These are phyloP conservation scores for Candida boleticola DNA, from an alignment of 805 yeast genomes.

Conservation along the genomic window DNA sequence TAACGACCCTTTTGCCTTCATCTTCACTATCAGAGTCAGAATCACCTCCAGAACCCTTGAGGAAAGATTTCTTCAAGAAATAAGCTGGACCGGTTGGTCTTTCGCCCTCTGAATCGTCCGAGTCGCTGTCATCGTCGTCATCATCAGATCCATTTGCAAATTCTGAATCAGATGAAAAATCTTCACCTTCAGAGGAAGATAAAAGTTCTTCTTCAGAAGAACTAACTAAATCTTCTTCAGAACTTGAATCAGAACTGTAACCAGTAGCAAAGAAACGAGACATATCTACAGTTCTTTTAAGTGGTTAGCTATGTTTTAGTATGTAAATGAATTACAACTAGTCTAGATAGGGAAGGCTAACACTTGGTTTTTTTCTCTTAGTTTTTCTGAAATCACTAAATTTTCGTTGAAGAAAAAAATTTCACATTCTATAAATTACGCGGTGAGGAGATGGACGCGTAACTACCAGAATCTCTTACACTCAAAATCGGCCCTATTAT, in stretches of 20 bases:
- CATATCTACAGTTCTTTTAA: slow-evolving; percentile 42
- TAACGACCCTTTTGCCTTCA: slow-evolving; percentile 81
- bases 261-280: slow-evolving; percentile 84
- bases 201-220: slow-evolving; percentile 63
- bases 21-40: slow-evolving; percentile 52
- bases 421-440: slow-evolving; percentile 8
- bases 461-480: not conserved
- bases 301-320: not conserved
- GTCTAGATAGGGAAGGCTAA: no score
- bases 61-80: slow-evolving; percentile 50
- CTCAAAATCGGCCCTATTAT: no score
- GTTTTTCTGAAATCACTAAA: not conserved
- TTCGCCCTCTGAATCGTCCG: slow-evolving; percentile 28
- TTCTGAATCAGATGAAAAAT: slow-evolving; percentile 45
- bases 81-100: slow-evolving; percentile 50
- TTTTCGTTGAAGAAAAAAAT: slow-evolving; percentile 6
- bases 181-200: slow-evolving; percentile 44
- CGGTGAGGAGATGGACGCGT: not conserved
- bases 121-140: slow-evolving; percentile 32
- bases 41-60: slow-evolving; percentile 39
- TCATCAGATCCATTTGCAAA: slow-evolving; percentile 45
- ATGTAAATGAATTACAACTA: no score
- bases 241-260: slow-evolving; percentile 56
- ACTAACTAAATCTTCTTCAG: slow-evolving; percentile 51
- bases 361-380: not conserved